These are phyloP conservation scores for Populus euphratica DNA, from an alignment of 345 rosid genomes.

Conservation along the genomic window DNA sequence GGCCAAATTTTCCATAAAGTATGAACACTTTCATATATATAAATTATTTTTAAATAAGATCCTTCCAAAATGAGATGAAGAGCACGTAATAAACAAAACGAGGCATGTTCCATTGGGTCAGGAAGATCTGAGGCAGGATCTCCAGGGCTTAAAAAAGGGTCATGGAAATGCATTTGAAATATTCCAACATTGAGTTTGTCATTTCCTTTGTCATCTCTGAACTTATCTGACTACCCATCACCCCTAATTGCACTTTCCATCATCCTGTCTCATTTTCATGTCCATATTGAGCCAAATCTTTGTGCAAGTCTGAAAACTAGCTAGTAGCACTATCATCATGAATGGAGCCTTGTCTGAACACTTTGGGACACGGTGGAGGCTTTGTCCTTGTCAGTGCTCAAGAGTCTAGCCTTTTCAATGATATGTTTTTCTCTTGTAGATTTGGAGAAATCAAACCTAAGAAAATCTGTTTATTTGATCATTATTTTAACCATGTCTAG, in stretches of 20 bases:
- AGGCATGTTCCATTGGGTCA: conserved; percentile 43
- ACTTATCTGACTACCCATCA: conserved; percentile 20
- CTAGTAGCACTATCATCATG: conserved; percentile 4
- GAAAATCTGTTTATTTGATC: conserved; percentile 9
- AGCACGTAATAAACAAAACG: conserved; percentile 19
- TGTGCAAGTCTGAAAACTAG: conserved; percentile 7
- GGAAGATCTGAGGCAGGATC: conserved; percentile 46
- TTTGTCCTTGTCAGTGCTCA: conserved; percentile 22
- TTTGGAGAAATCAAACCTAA: conserved; percentile 24
- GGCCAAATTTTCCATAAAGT: conserved; percentile 14
- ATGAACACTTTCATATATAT: not conserved
- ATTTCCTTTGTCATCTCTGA: conserved; percentile 1
- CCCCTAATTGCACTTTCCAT: conserved; percentile 14
- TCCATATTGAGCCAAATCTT: conserved; percentile 11
- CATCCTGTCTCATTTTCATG: conserved; percentile 21
- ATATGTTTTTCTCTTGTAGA: conserved; percentile 13
- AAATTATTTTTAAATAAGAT: conserved; percentile 13
- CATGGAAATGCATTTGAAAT: conserved; percentile 29
- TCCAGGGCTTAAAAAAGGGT: conserved; percentile 26
- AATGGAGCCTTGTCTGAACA: conserved; percentile 32
- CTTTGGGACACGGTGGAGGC: conserved; percentile 26
- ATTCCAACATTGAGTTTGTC: conserved; percentile 30
- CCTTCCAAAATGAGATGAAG: conserved; percentile 28
- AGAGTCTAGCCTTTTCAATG: conserved; percentile 9
- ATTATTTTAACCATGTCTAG: conserved; percentile 12